Conservation (phyloP, 2,329 filamentous ascomycete genomes). For the Hymenoscyphus albidus region DNA sequence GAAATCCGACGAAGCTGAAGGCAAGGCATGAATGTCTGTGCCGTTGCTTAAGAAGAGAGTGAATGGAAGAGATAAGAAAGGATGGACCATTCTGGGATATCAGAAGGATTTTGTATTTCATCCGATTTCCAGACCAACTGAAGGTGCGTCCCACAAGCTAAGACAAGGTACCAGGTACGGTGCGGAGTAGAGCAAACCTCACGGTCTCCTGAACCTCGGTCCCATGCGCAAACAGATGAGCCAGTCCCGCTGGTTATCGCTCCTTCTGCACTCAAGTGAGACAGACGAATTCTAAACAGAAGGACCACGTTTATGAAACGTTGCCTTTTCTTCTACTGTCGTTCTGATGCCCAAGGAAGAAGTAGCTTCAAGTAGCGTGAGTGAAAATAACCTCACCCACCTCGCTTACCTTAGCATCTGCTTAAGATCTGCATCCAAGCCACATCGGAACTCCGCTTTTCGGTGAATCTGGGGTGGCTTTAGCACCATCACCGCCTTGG, state of each 20-base stretch:
- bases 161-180: neutral
- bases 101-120: conserved; percentile 7
- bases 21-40: conserved; percentile 3
- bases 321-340: neutral
- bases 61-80: neutral
- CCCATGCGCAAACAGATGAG: neutral
- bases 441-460: neutral
- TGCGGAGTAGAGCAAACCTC: neutral
- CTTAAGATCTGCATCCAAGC: neutral
- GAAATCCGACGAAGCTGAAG: neutral
- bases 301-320: conserved; percentile 10
- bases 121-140: neutral
- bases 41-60: conserved; percentile 2
- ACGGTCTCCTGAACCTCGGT: neutral
- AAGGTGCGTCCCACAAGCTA: neutral
- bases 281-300: conserved; percentile 2
- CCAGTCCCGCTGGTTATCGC: neutral
- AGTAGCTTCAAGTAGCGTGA: no score
- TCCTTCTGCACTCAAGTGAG: neutral
- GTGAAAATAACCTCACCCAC: neutral
- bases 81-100: conserved; percentile 8
- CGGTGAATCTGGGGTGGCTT: neutral
- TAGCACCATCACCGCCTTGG: neutral
- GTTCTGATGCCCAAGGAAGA: neutral
- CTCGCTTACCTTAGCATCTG: neutral